Conservation (phyloP, 129 eudicot genomes). For the Rutidosis leptorrhynchoides region DNA sequence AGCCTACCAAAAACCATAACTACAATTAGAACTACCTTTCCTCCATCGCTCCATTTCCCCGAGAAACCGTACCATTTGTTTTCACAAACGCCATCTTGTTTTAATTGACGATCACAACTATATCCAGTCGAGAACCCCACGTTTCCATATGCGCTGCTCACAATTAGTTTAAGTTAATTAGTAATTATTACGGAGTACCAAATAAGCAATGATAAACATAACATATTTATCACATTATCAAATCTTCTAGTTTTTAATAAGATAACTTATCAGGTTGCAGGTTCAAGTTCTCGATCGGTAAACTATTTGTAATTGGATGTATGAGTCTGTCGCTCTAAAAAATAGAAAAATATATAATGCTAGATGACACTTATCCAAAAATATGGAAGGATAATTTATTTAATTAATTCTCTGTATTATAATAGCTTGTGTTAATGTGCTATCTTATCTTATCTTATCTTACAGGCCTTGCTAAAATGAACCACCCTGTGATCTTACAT, state of each 20-base stretch:
- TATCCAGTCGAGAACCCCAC: constrained; percentile 89
- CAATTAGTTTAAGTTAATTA: background rate
- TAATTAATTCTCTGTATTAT: too few relatives aligned
- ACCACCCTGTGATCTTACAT: background rate
- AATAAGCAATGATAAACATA: background rate
- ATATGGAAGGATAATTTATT: background rate
- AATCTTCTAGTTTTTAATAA: too few relatives aligned
- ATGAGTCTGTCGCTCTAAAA: too few relatives aligned
- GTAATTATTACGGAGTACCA: background rate
- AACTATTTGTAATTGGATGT: too few relatives aligned
- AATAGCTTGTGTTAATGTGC: too few relatives aligned
- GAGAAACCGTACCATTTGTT: constrained; percentile 71
- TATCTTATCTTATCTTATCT: background rate
- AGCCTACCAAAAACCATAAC: constrained; percentile 92
- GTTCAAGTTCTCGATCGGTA: too few relatives aligned
- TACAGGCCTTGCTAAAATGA: background rate
- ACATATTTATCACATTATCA: too few relatives aligned
- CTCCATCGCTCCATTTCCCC: constrained; percentile 76
- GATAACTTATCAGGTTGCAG: too few relatives aligned
- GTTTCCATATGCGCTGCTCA: constrained; percentile 76
- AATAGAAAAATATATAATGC: background rate
- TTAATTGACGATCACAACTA: constrained; percentile 50
- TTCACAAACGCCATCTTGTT: constrained; percentile 43
- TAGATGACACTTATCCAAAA: background rate
- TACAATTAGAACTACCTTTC: constrained; percentile 57